phyloP scores from a whole-genome alignment of 805 yeast genomes.

The Osmozyma mogii region DNA sequence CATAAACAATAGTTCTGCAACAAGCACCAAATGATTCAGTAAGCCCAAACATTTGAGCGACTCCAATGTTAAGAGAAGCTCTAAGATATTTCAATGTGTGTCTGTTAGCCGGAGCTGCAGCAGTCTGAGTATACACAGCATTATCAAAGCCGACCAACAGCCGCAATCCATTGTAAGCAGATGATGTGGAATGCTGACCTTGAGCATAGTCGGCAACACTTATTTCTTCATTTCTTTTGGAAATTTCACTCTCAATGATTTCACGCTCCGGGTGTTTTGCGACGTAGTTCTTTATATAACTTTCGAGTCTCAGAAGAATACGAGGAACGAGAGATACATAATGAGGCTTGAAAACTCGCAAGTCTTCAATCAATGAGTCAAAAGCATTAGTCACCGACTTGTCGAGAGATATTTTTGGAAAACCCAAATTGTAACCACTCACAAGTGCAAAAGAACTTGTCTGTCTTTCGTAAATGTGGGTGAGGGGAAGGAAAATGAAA shows the following conservation, averaged over 20 bases:
- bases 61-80: conserved; percentile 18
- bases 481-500: conserved; percentile 42
- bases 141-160: conserved; percentile 13
- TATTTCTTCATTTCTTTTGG: too few relatives aligned
- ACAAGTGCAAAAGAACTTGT: conserved; percentile 36
- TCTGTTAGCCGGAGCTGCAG: conserved; percentile 20
- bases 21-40: conserved; percentile 20
- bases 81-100: conserved; percentile 17
- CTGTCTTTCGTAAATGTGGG: conserved; percentile 51
- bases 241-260: too few relatives aligned
- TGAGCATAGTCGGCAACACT: too few relatives aligned
- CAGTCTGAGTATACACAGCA: conserved; percentile 21
- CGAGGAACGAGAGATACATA: conserved; percentile 30
- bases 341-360: conserved; percentile 20
- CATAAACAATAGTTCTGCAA: conserved; percentile 12
- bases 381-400: conserved; percentile 13
- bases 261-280: too few relatives aligned
- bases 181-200: conserved; percentile 29
- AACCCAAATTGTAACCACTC: conserved; percentile 45
- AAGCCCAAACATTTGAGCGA: conserved; percentile 5
- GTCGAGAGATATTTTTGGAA: conserved; percentile 27
- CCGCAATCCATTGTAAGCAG: conserved; percentile 15
- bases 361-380: conserved; percentile 20
- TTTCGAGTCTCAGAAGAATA: conserved; percentile 27
- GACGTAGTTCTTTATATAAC: conserved; percentile 46